Conservation (phyloP, 179 eudicot species). For the Beta lomatogona region DNA sequence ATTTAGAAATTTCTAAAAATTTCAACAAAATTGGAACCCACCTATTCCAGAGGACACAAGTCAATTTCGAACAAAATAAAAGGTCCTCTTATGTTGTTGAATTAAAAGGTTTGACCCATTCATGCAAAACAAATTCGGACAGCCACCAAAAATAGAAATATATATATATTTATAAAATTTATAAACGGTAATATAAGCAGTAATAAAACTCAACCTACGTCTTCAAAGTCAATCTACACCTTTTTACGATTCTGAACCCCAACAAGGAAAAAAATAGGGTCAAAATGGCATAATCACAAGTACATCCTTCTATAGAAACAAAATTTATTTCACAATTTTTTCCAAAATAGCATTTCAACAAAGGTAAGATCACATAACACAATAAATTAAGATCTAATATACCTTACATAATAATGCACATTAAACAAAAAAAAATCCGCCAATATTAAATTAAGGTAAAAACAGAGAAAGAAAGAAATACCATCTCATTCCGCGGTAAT, state of each 20-base stretch:
- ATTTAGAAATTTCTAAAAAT: background rate
- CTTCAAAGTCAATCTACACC: slow-evolving; percentile 32
- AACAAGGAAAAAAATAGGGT: background rate
- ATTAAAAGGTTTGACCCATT: slow-evolving; percentile 10
- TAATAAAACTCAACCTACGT: slow-evolving; percentile 2
- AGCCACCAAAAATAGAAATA: slow-evolving; percentile 16
- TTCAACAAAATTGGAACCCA: slow-evolving; percentile 13
- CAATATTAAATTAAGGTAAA: background rate
- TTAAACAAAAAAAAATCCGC: background rate
- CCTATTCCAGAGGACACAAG: slow-evolving; percentile 17
- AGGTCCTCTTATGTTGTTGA: background rate
- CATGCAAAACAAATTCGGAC: slow-evolving; percentile 24
- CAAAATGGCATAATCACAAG: slow-evolving; percentile 12
- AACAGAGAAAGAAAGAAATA: slow-evolving; percentile 14
- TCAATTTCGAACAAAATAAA: slow-evolving; percentile 20
- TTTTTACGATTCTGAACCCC: slow-evolving; percentile 13
- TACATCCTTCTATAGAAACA: slow-evolving; percentile 7
- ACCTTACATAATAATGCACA: background rate
- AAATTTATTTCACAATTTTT: background rate
- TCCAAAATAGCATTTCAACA: background rate
- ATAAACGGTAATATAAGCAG: background rate
- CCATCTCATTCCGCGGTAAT: slow-evolving; percentile 67
- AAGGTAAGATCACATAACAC: background rate
- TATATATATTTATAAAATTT: background rate
- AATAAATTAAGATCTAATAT: slow-evolving; percentile 20